These are phyloP conservation scores for Nidularia sp. DNA, from an alignment of 768 basidiomycete species.

Conservation along the genomic window DNA sequence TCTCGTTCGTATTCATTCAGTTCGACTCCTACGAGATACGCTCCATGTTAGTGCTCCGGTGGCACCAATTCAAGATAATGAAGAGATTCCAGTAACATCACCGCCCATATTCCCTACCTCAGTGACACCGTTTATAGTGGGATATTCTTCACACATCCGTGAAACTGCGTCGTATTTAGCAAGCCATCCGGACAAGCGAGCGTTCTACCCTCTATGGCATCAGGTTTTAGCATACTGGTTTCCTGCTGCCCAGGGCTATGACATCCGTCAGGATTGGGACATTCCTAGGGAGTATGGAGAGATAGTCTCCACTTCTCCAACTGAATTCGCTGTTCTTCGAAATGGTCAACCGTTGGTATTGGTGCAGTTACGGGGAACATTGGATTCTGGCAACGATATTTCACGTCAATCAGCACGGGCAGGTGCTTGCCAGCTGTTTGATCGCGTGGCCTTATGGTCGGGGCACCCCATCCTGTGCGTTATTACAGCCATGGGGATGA, in stretches of 20 bases:
- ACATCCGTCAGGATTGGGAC: slow-evolving; percentile 7
- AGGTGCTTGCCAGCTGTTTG: slow-evolving; percentile 7
- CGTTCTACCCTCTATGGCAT: slow-evolving; percentile 9
- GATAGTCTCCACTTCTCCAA: not conserved
- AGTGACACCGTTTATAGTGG: no score
- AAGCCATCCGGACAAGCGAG: not conserved
- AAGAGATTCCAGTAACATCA: no score
- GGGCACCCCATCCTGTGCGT: slow-evolving; percentile 9
- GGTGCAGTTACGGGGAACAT: slow-evolving; percentile 5
- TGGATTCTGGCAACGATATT: not conserved
- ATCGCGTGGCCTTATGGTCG: slow-evolving; percentile 9
- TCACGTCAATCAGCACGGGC: slow-evolving; percentile 1
- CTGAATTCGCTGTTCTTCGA: slow-evolving; percentile 2
- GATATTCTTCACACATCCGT: slow-evolving; percentile 6
- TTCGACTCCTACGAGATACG: no score
- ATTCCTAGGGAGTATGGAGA: not conserved
- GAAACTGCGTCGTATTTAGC: slow-evolving; percentile 3
- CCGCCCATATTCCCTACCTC: no score
- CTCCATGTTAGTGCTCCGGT: no score
- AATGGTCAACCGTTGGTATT: slow-evolving; percentile 7
- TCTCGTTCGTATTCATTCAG: no score
- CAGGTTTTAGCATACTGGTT: slow-evolving; percentile 13
- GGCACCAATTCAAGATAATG: no score
- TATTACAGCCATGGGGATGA: slow-evolving; percentile 6
- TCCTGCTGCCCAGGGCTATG: slow-evolving; percentile 8